Conservation (phyloP, 2,329 filamentous ascomycete species). For the Botrytis fragariae region DNA sequence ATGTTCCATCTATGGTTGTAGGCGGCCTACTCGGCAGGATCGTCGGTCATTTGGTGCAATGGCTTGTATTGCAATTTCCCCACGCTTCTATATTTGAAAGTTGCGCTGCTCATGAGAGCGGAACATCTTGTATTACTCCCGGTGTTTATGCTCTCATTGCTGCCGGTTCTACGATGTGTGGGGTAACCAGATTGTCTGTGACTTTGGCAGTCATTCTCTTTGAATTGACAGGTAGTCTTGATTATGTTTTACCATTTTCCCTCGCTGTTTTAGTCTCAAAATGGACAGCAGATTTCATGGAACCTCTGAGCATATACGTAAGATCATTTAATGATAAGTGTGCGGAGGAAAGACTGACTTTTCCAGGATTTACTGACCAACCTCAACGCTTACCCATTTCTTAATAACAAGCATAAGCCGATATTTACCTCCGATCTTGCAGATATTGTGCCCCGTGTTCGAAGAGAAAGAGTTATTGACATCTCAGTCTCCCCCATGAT, state of each 20-base stretch:
- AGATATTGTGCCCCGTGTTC: conserved; percentile 77
- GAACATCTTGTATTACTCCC: conserved; percentile 85
- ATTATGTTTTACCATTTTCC: conserved; percentile 94
- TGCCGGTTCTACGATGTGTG: conserved; percentile 96
- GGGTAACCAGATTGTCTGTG: conserved; percentile 88
- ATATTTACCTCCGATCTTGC: conserved; percentile 84
- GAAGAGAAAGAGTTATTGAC: conserved; percentile 79
- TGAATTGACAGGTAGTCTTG: conserved; percentile 88
- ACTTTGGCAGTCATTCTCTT: conserved; percentile 94
- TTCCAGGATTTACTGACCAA: conserved; percentile 80
- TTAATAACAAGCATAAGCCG: conserved; percentile 94
- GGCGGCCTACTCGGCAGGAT: conserved; percentile 88
- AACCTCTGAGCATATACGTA: conserved; percentile 90
- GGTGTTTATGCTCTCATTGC: conserved; percentile 96
- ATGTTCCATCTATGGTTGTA: conserved; percentile 98
- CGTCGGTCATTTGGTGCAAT: conserved; percentile 82
- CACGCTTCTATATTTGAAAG: conserved; percentile 69
- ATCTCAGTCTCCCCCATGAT: conserved; percentile 81
- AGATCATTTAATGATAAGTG: conserved; percentile 21
- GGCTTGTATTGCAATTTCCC: conserved; percentile 71
- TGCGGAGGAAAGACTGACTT: conserved; percentile 26
- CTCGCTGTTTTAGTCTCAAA: conserved; percentile 91
- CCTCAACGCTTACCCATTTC: conserved; percentile 95
- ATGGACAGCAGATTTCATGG: conserved; percentile 94
- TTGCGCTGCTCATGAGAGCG: conserved; percentile 64